Base-by-base conservation (phyloP, 1,139 yeast genomes). In the Scheffersomyces titani region DNA sequence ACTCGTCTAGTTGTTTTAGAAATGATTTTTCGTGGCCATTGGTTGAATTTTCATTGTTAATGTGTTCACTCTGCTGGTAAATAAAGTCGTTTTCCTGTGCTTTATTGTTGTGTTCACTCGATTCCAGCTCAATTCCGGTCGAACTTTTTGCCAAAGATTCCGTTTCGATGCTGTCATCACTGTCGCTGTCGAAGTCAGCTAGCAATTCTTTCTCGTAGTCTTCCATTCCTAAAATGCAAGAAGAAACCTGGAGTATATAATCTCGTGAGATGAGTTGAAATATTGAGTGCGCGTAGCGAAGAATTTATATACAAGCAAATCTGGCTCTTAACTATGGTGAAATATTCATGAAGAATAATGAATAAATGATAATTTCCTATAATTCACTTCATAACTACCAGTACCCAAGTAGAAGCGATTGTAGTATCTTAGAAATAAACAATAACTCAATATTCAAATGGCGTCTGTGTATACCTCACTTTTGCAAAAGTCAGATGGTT, bases 401-500 rank as follows among this genome's bases (percentile, higher is more conserved):
- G 16, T 3, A 16, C 16, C n/a, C 16, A 47, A 7, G 16, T 30
- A 11, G 40, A 47, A 47, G 20, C 11, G 22, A 51, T 45, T 18
- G 7, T 24, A n/a, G n/a, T 13, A 19, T 20, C 45, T 16, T 18
- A 11, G 20, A 50, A 7, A 2, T 22, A 9, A 20, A 21, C 20
- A 48, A 51, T 13, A 45, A 13, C 16, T 50, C 20, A 18, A 36
- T 36, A 44, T 40, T 47, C 47, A n/a, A 50, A 52, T 36, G 45
- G 50, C 51, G 48, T 48, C 55, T 6, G 62, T 61, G 36, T 54
- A 57, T 24, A 59, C 62, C 19, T 56, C 59, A 19, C 46, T 58
- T n/a, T 59, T 64, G 48, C 54, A 51, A 48, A 59, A 62, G 24
- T 58, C 65, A 18, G 97, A 91, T 70, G 98, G 98, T 1, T 90